phyloP scores from a whole-genome alignment of 495 filamentous ascomycete species.

The Alectoria sarmentosa region DNA sequence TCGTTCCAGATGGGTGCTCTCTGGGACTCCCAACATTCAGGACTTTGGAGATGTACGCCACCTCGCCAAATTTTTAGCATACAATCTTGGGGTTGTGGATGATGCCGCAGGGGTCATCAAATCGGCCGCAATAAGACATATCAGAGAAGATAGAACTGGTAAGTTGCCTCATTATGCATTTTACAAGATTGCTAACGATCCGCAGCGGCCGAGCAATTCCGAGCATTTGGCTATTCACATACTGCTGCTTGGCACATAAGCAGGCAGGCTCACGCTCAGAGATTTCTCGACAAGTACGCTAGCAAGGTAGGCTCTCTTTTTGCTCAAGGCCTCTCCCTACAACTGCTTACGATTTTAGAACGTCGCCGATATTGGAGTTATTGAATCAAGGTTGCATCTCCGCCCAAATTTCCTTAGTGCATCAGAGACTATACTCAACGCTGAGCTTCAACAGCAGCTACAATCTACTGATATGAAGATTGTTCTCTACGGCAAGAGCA shows the following conservation, averaged over 20 bases:
- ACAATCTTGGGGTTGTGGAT: conserved; percentile 49
- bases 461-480: not conserved
- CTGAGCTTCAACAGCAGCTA: conserved; percentile 4
- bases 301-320: conserved; percentile 30
- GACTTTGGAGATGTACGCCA: conserved; percentile 53
- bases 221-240: conserved; percentile 35
- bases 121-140: conserved; percentile 32
- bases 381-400: not conserved
- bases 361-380: not conserved
- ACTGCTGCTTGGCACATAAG: conserved; percentile 47
- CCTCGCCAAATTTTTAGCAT: conserved; percentile 47
- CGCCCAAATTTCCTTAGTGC: not conserved
- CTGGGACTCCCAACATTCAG: conserved; percentile 54
- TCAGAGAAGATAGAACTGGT: conserved; percentile 33
- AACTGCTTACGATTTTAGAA: not conserved
- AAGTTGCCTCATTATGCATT: not conserved
- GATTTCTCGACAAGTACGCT: conserved; percentile 47
- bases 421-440: not conserved
- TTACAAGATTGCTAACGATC: not conserved
- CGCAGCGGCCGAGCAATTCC: conserved; percentile 41
- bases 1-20: conserved; percentile 58
- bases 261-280: conserved; percentile 44
- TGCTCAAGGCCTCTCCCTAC: conserved; percentile 4
- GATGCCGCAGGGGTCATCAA: conserved; percentile 32
- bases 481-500: not conserved